Conservation (phyloP, 257 asterid species). For the Solanum pimpinellifolium region DNA sequence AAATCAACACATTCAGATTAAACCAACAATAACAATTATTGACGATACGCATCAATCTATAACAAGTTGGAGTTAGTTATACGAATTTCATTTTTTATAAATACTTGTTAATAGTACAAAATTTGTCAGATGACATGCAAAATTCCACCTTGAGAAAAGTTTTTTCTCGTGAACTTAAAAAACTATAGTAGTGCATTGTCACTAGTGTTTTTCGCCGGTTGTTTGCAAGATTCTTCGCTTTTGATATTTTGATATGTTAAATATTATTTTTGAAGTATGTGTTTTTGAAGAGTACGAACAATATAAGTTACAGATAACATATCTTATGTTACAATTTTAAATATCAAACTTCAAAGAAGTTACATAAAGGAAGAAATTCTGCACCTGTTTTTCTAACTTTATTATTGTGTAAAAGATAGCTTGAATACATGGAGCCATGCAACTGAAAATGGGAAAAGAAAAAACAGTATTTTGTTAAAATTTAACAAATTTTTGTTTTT, state of each 20-base stretch:
- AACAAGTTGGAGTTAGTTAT: background rate
- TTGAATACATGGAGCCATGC: background rate
- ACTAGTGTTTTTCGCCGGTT: background rate
- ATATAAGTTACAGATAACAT: accelerated
- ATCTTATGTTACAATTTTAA: background rate
- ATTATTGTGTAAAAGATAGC: background rate
- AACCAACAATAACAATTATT: background rate
- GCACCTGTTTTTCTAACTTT: background rate
- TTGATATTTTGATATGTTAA: too few species aligned
- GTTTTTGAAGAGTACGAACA: accelerated
- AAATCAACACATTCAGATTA: background rate
- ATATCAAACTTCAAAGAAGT: background rate
- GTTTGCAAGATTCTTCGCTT: too few species aligned
- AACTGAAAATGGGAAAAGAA: background rate
- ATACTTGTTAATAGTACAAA: background rate
- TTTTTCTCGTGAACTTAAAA: background rate
- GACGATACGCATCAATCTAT: background rate
- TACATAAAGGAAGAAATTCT: background rate
- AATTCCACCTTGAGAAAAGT: background rate
- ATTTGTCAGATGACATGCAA: background rate
- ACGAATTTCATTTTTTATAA: background rate
- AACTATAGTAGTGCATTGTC: background rate
- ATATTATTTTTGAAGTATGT: background rate
- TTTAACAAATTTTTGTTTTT: background rate
- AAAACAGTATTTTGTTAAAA: background rate